phyloP scores from a whole-genome alignment of 2,329 filamentous ascomycete genomes.

The Teratosphaeriaceae sp. region DNA sequence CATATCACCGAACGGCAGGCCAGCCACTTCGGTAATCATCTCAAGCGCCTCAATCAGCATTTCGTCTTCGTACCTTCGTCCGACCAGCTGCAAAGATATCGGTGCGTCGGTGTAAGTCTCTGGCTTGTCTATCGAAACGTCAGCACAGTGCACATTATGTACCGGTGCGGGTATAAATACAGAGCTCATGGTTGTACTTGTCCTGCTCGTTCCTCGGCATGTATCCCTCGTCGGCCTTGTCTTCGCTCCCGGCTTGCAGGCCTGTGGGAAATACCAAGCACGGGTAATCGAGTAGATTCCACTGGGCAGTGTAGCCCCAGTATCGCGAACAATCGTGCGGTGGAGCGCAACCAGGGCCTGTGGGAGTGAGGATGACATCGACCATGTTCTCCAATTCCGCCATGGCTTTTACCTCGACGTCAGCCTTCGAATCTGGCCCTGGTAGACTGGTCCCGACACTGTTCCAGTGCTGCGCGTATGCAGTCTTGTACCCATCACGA shows the following conservation, averaged over 20 bases:
- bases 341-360: slow-evolving; percentile 49
- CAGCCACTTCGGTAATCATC: slow-evolving; percentile 26
- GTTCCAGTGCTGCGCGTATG: slow-evolving; percentile 43
- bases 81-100: slow-evolving; percentile 49
- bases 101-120: slow-evolving; percentile 45
- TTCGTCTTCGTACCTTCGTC: slow-evolving; percentile 48
- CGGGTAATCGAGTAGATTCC: slow-evolving; percentile 59
- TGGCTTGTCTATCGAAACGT: slow-evolving; percentile 22
- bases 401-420: slow-evolving; percentile 1
- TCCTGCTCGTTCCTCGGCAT: slow-evolving; percentile 41
- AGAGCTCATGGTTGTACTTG: slow-evolving; percentile 41
- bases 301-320: slow-evolving; percentile 61
- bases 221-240: slow-evolving; percentile 33
- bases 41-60: slow-evolving; percentile 40
- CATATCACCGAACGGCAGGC: slow-evolving; percentile 15
- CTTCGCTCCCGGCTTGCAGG: slow-evolving; percentile 36
- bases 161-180: slow-evolving; percentile 25
- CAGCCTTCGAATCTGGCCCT: slow-evolving; percentile 15
- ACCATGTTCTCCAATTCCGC: slow-evolving; percentile 30
- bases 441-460: slow-evolving; percentile 29
- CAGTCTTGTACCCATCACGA: slow-evolving; percentile 39
- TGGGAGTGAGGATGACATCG: slow-evolving; percentile 58
- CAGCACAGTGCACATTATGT: too few species aligned
- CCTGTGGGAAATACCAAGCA: slow-evolving; percentile 54
- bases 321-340: slow-evolving; percentile 48